phyloP scores from a whole-genome alignment of 345 rosid species.

The Zanthoxylum bungeanum region DNA sequence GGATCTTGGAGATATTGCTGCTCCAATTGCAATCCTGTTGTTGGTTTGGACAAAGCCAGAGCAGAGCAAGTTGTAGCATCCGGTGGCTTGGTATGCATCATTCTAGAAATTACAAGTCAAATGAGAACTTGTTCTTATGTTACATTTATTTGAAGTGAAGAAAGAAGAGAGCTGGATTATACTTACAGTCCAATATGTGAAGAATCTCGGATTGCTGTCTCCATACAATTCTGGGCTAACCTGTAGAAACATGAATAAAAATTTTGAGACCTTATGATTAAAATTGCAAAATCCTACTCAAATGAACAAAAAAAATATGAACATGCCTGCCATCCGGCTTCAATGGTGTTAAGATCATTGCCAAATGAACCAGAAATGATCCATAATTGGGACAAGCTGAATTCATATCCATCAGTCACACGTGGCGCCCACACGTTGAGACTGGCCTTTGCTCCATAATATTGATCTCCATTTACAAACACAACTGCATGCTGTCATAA shows the following conservation, averaged over 20 bases:
- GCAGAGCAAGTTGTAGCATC: conserved; percentile 94
- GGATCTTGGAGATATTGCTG: conserved; percentile 97
- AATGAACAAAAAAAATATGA: neutral
- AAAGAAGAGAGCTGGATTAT: neutral
- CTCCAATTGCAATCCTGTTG: conserved; percentile 88
- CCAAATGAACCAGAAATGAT: conserved; percentile 94
- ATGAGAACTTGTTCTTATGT: neutral
- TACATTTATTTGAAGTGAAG: neutral
- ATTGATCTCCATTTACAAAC: conserved; percentile 83
- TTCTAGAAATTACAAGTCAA: conserved; percentile 42
- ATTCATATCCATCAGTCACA: conserved; percentile 73
- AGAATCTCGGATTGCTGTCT: conserved; percentile 89
- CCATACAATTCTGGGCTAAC: conserved; percentile 98
- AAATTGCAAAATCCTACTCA: neutral
- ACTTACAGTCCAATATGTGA: conserved; percentile 97
- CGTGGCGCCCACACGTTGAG: conserved; percentile 90
- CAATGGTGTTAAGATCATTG: conserved; percentile 90
- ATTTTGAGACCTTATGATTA: too few relatives aligned
- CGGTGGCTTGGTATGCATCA: conserved; percentile 97
- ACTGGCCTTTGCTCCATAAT: conserved; percentile 93
- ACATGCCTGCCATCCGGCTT: conserved; percentile 99
- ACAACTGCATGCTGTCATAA: conserved; percentile 85
- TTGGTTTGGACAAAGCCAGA: conserved; percentile 96
- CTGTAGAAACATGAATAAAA: conserved; percentile 43
- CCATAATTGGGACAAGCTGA: conserved; percentile 95